Conservation (phyloP, 768 basidiomycete genomes). For the Pisolithus orientalis region DNA sequence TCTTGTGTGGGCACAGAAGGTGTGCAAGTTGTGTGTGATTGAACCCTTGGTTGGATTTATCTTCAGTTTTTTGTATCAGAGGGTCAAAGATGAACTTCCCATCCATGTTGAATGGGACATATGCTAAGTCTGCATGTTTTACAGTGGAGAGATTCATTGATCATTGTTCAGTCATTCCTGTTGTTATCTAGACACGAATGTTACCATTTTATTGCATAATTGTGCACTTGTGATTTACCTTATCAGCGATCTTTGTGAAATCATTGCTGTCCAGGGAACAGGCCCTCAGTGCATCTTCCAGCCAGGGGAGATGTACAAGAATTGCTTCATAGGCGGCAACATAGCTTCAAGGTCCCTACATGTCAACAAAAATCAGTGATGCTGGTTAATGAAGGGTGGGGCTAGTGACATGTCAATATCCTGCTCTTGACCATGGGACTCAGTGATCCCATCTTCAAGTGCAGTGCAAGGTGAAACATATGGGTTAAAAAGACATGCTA, state of each 20-base stretch:
- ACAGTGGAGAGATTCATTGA: background rate
- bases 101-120: background rate
- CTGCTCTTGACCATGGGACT: background rate
- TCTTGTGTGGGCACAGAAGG: background rate
- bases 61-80: background rate
- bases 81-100: background rate
- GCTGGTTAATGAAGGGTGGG: background rate
- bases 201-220: background rate
- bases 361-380: background rate
- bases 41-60: background rate
- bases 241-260: background rate
- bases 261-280: background rate
- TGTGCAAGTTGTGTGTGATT: background rate
- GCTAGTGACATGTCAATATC: background rate
- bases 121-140: background rate
- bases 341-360: background rate
- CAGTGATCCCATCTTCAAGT: background rate
- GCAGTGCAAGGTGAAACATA: background rate
- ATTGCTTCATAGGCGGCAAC: background rate
- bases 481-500: background rate
- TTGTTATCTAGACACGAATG: background rate
- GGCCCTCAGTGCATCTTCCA: background rate
- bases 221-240: background rate
- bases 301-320: background rate
- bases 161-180: background rate